Evolutionary conservation across 805 yeast genomes (phyloP).

Genomic region (Monosporozyma aquatica): DNA sequence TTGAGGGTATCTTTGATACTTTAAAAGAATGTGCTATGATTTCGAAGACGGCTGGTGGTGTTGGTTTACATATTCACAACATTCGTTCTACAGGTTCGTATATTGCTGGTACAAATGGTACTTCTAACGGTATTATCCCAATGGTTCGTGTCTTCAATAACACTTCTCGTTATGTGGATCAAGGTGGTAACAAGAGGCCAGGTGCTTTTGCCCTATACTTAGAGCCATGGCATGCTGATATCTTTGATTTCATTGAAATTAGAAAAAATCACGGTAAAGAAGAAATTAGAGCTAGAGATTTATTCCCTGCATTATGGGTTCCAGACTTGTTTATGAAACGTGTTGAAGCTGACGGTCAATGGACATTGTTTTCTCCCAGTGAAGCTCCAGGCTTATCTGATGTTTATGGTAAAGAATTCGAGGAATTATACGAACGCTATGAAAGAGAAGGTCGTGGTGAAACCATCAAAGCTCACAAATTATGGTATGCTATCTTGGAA

Average conservation of each 20-base stretch:
- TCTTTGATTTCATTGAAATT: conserved; percentile 73
- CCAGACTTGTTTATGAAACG: conserved; percentile 89
- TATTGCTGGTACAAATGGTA: conserved; percentile 85
- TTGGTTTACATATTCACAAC: conserved; percentile 80
- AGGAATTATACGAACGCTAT: conserved; percentile 54
- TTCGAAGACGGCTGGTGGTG: conserved; percentile 90
- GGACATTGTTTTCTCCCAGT: conserved; percentile 86
- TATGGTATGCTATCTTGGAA: conserved; percentile 81
- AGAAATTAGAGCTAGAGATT: conserved; percentile 83
- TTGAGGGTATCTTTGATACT: conserved; percentile 87
- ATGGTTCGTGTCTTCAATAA: conserved; percentile 90
- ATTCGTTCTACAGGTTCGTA: conserved; percentile 76
- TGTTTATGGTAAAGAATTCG: conserved; percentile 75
- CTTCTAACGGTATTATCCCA: conserved; percentile 84
- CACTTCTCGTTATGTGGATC: conserved; percentile 93
- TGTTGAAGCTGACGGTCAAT: conserved; percentile 66
- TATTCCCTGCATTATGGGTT: conserved; percentile 87
- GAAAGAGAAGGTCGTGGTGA: conserved; percentile 53
- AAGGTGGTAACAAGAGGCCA: conserved; percentile 95
- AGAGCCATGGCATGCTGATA: conserved; percentile 95
- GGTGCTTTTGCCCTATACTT: conserved; percentile 90
- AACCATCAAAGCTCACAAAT: conserved; percentile 73
- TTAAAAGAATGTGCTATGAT: conserved; percentile 80
- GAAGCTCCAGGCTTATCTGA: conserved; percentile 80
- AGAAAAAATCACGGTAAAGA: conserved; percentile 93